phyloP scores from a whole-genome alignment of 768 basidiomycete genomes.

The Chalciporus sphaerocephalus region DNA sequence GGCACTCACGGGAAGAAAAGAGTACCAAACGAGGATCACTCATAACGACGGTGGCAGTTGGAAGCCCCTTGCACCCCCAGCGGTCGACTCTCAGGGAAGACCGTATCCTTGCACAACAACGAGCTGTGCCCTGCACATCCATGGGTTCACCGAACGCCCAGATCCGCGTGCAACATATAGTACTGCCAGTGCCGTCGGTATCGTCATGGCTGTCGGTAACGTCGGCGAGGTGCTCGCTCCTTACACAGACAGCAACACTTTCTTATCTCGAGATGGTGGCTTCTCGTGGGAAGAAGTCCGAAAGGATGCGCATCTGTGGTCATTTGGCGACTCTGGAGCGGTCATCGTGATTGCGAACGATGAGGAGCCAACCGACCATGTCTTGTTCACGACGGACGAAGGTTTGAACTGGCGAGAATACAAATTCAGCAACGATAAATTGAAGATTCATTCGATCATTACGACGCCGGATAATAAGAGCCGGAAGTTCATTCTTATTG shows the following conservation, averaged over 20 bases:
- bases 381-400: constrained; percentile 88
- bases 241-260: constrained; percentile 89
- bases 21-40: constrained; percentile 81
- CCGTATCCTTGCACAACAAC: constrained; percentile 65
- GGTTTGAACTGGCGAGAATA: constrained; percentile 88
- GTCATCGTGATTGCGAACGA: constrained; percentile 93
- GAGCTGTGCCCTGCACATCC: constrained; percentile 85
- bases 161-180: constrained; percentile 93
- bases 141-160: constrained; percentile 90
- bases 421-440: constrained; percentile 63
- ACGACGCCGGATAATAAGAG: constrained; percentile 90
- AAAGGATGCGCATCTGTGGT: constrained; percentile 97
- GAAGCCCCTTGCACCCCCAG: constrained; percentile 77
- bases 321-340: constrained; percentile 96
- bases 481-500: constrained; percentile 85
- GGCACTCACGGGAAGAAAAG: constrained; percentile 62
- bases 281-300: constrained; percentile 99
- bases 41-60: constrained; percentile 96
- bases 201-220: constrained; percentile 95
- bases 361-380: constrained; percentile 85
- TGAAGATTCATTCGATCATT: constrained; percentile 73
- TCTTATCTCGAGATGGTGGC: constrained; percentile 93
- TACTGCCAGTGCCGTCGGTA: constrained; percentile 84
- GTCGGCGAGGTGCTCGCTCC: constrained; percentile 79
- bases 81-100: constrained; percentile 67